Base-by-base conservation (phyloP, 495 filamentous ascomycete species). In the Podospora bellae-mahoneyi region DNA sequence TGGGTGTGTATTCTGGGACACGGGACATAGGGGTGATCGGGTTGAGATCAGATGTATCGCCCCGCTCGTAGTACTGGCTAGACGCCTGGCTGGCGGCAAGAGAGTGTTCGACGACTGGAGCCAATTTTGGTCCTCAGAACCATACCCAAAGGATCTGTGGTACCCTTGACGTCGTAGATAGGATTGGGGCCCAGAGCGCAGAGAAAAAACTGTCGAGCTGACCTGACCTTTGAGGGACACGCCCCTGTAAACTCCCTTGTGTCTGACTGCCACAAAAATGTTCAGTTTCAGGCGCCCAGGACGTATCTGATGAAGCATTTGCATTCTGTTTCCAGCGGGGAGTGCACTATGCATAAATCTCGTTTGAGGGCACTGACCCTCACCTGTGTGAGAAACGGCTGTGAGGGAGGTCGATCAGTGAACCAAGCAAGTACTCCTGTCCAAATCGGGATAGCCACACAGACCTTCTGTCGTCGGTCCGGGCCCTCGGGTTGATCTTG, bases 361-460 rank as follows among this genome's bases (percentile, higher is more conserved):
- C 30, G 48, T 68, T 20, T 54, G n/a, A 28, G 53, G 59, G 74
- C 74, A 74, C 65, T 74, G 72, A 76, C 69, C 66, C 65, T 58
- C 10, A 30, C 16, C 60, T 56, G 58, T 59, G 57, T 65, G 56
- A 61, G 65, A 72, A 70, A 68, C 71, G 54, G 68, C 66, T 62
- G 59, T 64, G 64, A 57, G 23, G 67, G 48, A 66, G 54, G 74
- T 67, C 72, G 74, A 73, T 72, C 68, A 64, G 19, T 70, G 66
- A 70, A 55, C 64, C 69, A 69, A 55, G 66, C 69, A 69, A 67
- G 65, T 63, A 72, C 71, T 71, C 68, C 74, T 70, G 64, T 74
- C 71, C 62, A 64, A 18, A 74, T 74, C 67, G 67, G 72, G 72
- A 62, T 69, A 71, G 66, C 64, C 62, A 65, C 60, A 69, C 70